phyloP scores from a whole-genome alignment of 140 eudicot species.

The Cichorium intybus region DNA sequence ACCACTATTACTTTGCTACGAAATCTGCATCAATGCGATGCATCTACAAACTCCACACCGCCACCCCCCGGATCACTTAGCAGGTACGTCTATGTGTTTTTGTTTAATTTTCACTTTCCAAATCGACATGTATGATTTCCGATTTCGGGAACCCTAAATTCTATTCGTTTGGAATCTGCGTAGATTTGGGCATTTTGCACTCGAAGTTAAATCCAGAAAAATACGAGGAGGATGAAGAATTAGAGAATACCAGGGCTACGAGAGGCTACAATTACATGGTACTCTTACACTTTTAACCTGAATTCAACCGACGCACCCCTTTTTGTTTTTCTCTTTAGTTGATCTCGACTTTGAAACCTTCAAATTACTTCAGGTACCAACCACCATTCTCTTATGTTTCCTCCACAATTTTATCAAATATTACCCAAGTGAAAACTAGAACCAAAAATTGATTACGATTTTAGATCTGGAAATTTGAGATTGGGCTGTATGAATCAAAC shows the following conservation, averaged over 20 bases:
- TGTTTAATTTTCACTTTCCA: neutral
- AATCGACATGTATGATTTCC: neutral
- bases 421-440: no score
- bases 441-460: no score
- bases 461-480: no score
- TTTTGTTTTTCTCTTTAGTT: neutral
- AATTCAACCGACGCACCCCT: neutral
- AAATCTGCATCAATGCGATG: no score
- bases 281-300: neutral
- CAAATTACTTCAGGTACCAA: no score
- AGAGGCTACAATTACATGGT: constrained; percentile 90
- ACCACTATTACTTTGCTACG: no score
- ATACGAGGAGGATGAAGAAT: constrained; percentile 71
- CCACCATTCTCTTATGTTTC: no score
- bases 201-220: constrained; percentile 76
- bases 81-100: constrained; percentile 27
- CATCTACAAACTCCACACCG: no score
- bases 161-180: neutral
- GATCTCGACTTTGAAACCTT: no score
- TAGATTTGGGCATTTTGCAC: constrained; percentile 71
- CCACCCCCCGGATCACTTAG: constrained; percentile 52
- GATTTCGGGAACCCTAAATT: constrained; percentile 1
- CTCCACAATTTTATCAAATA: no score
- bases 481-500: no score
- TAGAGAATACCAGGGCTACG: constrained; percentile 56